Conservation (phyloP, 371 early-diverging fungal genomes). For the Lichtheimia ornata region DNA sequence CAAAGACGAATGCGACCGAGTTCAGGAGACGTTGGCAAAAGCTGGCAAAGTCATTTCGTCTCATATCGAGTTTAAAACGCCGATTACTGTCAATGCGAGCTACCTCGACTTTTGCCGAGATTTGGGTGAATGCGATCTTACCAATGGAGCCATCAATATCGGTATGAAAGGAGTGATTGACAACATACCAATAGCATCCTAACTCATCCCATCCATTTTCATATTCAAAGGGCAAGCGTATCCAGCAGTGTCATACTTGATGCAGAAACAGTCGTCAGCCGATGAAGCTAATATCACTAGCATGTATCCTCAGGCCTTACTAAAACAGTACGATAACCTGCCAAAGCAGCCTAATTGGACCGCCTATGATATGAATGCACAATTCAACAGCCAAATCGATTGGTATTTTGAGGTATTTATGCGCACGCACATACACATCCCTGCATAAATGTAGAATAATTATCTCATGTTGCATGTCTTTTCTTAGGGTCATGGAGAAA, state of each 20-base stretch:
- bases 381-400: conserved; percentile 59
- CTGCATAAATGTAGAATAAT: too few relatives aligned
- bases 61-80: conserved; percentile 36
- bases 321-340: conserved; percentile 56
- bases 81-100: conserved; percentile 56
- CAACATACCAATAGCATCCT: neutral
- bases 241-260: conserved; percentile 48
- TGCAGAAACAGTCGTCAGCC: conserved; percentile 16
- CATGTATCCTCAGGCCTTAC: conserved; percentile 68
- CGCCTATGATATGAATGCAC: conserved; percentile 57
- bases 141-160: conserved; percentile 26
- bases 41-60: conserved; percentile 40
- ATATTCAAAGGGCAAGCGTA: conserved; percentile 29
- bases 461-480: too few relatives aligned
- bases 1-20: conserved; percentile 25
- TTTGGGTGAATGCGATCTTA: conserved; percentile 28
- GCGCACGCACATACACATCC: too few relatives aligned
- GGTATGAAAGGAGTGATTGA: conserved; percentile 17
- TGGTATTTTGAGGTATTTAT: conserved; percentile 49
- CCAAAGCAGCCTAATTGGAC: conserved; percentile 29
- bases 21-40: conserved; percentile 24
- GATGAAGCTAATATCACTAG: conserved; percentile 33
- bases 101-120: conserved; percentile 54
- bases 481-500: neutral
- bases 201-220: neutral